Conservation (phyloP, 23 red algal genomes). For the Gracilariopsis chorda region DNA sequence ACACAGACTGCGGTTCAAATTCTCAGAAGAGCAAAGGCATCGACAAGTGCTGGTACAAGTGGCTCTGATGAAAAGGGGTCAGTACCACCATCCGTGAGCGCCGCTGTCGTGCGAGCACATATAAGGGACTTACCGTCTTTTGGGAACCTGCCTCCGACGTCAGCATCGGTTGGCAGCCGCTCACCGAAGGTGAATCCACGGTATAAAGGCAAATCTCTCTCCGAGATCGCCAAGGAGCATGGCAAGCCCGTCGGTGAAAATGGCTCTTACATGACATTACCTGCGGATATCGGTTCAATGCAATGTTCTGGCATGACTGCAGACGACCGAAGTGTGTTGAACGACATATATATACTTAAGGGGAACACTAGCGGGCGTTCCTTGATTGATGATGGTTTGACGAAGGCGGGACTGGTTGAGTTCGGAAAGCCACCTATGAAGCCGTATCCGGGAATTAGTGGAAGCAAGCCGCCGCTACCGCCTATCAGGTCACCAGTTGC, state of each 20-base stretch:
- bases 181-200: slow-evolving; percentile 44
- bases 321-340: slow-evolving; percentile 17
- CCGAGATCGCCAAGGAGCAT: slow-evolving; percentile 30
- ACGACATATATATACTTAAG: slow-evolving; percentile 13
- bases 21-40: slow-evolving; percentile 4
- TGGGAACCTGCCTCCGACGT: neutral
- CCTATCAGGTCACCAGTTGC: neutral
- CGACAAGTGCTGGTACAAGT: neutral
- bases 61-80: neutral
- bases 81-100: neutral
- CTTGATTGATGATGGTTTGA: neutral
- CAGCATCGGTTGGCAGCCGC: neutral
- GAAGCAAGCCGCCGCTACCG: neutral
- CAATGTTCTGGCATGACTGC: slow-evolving; percentile 39
- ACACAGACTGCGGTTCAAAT: slow-evolving; percentile 39
- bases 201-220: slow-evolving; percentile 18
- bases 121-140: neutral
- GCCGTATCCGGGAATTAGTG: neutral
- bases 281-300: slow-evolving; percentile 11
- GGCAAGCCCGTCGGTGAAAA: neutral
- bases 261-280: slow-evolving; percentile 18
- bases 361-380: neutral
- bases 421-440: neutral
- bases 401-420: neutral
- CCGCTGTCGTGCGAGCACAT: neutral